Conservation (phyloP, 2,329 filamentous ascomycete species). For the Neodidymelliopsis sp. region DNA sequence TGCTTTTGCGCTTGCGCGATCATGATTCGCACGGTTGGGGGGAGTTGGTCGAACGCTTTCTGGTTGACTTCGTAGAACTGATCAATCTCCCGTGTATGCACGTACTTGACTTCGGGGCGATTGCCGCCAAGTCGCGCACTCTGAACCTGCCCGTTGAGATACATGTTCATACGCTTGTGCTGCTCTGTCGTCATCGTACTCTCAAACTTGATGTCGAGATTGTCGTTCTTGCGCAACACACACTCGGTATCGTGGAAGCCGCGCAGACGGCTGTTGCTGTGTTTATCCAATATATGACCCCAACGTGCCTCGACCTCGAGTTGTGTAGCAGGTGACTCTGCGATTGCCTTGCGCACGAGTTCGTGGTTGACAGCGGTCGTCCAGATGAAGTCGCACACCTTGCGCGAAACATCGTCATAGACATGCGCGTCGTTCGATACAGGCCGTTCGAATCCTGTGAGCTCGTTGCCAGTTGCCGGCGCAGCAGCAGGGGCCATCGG, state of each 20-base stretch:
- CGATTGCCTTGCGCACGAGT: conserved; percentile 62
- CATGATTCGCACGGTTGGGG: conserved; percentile 67
- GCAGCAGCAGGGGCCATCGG: conserved; percentile 16
- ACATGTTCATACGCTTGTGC: conserved; percentile 84
- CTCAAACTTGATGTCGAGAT: conserved; percentile 64
- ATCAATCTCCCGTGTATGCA: conserved; percentile 83
- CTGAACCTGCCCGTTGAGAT: conserved; percentile 74
- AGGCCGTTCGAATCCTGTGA: conserved; percentile 59
- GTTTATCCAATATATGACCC: conserved; percentile 76
- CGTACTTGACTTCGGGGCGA: conserved; percentile 76
- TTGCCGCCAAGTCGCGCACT: conserved; percentile 53
- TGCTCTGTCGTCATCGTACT: conserved; percentile 95
- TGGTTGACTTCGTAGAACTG: conserved; percentile 68
- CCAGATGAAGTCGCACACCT: conserved; percentile 83
- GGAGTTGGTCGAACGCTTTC: conserved; percentile 58
- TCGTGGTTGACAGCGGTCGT: conserved; percentile 71
- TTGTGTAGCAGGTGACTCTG: conserved; percentile 68
- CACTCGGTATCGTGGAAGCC: conserved; percentile 71
- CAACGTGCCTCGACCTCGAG: conserved; percentile 96
- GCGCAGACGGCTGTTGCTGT: conserved; percentile 71
- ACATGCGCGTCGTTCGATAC: conserved; percentile 73
- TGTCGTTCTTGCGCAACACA: conserved; percentile 34
- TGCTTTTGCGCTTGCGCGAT: conserved; percentile 39
- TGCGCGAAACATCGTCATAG: conserved; percentile 75
- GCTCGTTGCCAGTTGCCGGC: conserved; percentile 22